Conservation (phyloP, 257 asterid genomes). For the Galeopsis tetrahit region DNA sequence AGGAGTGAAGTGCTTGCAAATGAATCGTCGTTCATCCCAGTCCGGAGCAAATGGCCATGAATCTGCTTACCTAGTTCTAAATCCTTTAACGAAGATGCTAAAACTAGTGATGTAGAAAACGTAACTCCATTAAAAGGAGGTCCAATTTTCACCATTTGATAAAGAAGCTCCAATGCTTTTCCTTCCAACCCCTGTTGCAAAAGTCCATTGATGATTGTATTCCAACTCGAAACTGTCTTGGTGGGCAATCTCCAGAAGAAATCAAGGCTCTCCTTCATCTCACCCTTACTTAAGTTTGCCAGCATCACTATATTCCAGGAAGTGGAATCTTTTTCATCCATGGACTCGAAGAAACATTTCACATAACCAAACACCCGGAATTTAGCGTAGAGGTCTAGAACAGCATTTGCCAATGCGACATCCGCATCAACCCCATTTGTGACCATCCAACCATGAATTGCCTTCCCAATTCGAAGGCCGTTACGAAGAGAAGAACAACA, state of each 20-base stretch:
- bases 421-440: slow-evolving; percentile 50
- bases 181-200: slow-evolving; percentile 49
- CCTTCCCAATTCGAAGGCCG: slow-evolving; percentile 58
- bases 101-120: slow-evolving; percentile 60
- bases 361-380: slow-evolving; percentile 47
- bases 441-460: slow-evolving; percentile 65
- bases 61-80: slow-evolving; percentile 68
- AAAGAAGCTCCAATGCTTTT: slow-evolving; percentile 54
- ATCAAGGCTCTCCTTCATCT: slow-evolving; percentile 45
- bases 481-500: slow-evolving; percentile 48
- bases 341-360: slow-evolving; percentile 47
- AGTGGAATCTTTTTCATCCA: slow-evolving; percentile 52
- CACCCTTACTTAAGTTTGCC: slow-evolving; percentile 50
- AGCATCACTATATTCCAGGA: slow-evolving; percentile 87
- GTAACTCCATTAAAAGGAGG: slow-evolving; percentile 51
- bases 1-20: slow-evolving; percentile 60
- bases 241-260: slow-evolving; percentile 60
- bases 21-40: slow-evolving; percentile 50
- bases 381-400: slow-evolving; percentile 76
- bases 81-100: slow-evolving; percentile 54
- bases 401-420: slow-evolving; percentile 58
- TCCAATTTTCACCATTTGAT: slow-evolving; percentile 56
- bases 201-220: slow-evolving; percentile 70
- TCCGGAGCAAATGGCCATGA: slow-evolving; percentile 60
- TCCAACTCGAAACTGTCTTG: slow-evolving; percentile 77